Percentiles rank a stretch among this genome's conserved stretches.
These are phyloP conservation scores for Annulohypoxylon stygium DNA, from an alignment of 495 filamentous ascomycete genomes.

Conservation along the genomic window DNA sequence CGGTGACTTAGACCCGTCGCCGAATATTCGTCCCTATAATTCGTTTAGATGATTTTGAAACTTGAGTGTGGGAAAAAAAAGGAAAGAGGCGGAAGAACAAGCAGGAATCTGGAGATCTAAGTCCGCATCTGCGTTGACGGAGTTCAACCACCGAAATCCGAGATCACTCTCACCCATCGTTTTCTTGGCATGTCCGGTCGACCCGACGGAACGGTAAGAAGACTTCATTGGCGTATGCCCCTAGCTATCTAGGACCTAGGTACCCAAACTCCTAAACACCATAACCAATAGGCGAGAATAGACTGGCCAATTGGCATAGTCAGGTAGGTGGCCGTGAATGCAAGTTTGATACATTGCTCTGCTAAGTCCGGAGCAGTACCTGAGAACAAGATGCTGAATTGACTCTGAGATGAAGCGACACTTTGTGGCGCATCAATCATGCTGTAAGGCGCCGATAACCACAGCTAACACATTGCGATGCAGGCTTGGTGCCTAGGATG, in stretches of 20 bases:
- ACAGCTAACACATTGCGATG: background rate
- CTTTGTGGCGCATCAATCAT: background rate
- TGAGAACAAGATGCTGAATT: too few species aligned
- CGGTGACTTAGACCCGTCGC: conserved; percentile 7
- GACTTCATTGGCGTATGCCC: background rate
- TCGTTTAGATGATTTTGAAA: background rate
- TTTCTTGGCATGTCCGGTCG: background rate
- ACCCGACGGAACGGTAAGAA: background rate
- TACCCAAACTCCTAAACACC: background rate
- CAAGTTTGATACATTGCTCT: background rate
- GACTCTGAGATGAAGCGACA: background rate
- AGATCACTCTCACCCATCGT: background rate
- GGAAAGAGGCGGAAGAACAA: background rate
- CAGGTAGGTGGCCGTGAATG: background rate
- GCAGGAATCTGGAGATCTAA: background rate
- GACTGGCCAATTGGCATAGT: background rate
- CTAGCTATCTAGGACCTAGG: background rate
- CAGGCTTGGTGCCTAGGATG: background rate
- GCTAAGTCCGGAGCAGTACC: background rate
- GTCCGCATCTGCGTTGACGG: background rate
- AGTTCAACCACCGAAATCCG: conserved; percentile 5
- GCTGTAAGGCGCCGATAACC: background rate
- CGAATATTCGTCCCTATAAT: background rate
- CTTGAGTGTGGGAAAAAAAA: background rate
- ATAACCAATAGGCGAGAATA: background rate